Evolutionary conservation across 2,329 filamentous ascomycete genomes (phyloP), one percentile per base, ranked within the genome.

Genomic region (Botrytis aclada): DNA sequence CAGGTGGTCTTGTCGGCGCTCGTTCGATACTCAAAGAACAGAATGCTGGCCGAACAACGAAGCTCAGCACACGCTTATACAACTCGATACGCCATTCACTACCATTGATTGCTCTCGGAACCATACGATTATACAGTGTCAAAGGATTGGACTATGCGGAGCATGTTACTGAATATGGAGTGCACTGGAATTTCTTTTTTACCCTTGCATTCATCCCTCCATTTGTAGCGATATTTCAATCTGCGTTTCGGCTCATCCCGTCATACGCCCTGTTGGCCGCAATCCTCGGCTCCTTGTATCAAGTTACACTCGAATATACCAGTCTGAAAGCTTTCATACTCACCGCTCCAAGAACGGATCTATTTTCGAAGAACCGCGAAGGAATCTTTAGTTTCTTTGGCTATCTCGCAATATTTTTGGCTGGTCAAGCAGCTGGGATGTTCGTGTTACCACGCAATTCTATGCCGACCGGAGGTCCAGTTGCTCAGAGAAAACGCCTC

Each of bases 171-270:
- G 96, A 99, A 81, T 99, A 99, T 80, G 96, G 96, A 61, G 93
- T 99, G 16, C 96, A 99, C 82, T 99, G 96, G 96, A 99, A 99
- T 82, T 99, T 99, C 83, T 99, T 99, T 86, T 98, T 98, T 83
- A 99, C 96, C 0, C 86, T 99, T 16, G 95, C 90, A 9, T 88
- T 98, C 65, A 84, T 99, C 37, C 94, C 95, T 0, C 95, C 95
- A 0, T 97, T 97, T 79, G 90, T 97, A 70, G 94, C 95, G 41
- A 81, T 96, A 0, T 93, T 95, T 74, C 93, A 97, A 80, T 88
- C 92, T 0, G 84, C 90, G 0, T 88, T 95, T 73, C 85, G 86
- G 25, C 80, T 92, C 72, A 83, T 97, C 6, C 92, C 93, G 4
- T 95, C 93, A 0, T 95, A 94, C 79, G 91, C 94, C 25, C 85